These are phyloP conservation scores for Penicillium oxalicum DNA, from an alignment of 2,329 filamentous ascomycete species.

Conservation along the genomic window DNA sequence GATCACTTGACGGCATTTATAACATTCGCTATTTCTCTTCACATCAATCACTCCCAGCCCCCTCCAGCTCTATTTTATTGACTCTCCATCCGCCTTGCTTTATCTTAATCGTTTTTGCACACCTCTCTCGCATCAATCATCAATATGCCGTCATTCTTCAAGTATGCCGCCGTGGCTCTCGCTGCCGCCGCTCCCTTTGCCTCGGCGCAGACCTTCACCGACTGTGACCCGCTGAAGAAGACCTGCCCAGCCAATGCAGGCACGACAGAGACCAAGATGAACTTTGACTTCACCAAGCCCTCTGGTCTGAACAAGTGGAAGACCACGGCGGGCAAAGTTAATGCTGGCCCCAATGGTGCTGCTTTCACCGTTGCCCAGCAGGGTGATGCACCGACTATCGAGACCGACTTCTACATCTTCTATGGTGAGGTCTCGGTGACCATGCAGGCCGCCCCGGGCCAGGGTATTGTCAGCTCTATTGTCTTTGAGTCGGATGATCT, in stretches of 20 bases:
- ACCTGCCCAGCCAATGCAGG: slow-evolving; percentile 65
- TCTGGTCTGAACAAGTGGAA: slow-evolving; percentile 57
- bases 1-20: background rate
- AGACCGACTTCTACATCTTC: slow-evolving; percentile 95
- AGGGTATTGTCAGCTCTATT: slow-evolving; percentile 85
- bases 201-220: slow-evolving; percentile 65
- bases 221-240: slow-evolving; percentile 61
- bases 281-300: slow-evolving; percentile 43
- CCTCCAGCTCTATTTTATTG: background rate
- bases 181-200: slow-evolving; percentile 27
- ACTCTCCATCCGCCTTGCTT: background rate
- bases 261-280: slow-evolving; percentile 45
- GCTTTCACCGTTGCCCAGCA: slow-evolving; percentile 70
- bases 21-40: background rate
- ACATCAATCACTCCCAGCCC: background rate
- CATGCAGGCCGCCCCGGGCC: slow-evolving; percentile 78
- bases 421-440: slow-evolving; percentile 84
- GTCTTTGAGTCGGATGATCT: slow-evolving; percentile 89
- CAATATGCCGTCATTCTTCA: slow-evolving; percentile 29
- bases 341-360: slow-evolving; percentile 65
- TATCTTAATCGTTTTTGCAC: background rate
- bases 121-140: background rate
- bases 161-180: slow-evolving; percentile 27
- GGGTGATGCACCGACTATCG: slow-evolving; percentile 80
- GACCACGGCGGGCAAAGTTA: slow-evolving; percentile 59